Conservation (phyloP, 176 grass and related monocot species). For the Carex parvula region DNA sequence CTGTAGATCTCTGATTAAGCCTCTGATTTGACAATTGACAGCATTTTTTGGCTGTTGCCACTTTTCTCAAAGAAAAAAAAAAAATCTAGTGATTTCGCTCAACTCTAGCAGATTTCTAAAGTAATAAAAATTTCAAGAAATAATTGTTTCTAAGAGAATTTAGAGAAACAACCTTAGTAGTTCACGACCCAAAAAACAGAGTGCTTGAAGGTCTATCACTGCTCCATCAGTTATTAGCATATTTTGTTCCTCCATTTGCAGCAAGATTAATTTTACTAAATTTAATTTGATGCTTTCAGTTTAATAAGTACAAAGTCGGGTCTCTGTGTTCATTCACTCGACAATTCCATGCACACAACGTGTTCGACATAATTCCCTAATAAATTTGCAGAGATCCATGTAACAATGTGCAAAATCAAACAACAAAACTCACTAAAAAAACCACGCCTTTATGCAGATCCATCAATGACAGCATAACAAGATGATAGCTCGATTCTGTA, state of each 20-base stretch:
- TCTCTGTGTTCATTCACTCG: not conserved
- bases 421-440: not conserved
- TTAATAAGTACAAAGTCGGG: not conserved
- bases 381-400: not conserved
- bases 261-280: not conserved
- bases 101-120: too few species aligned
- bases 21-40: too few species aligned
- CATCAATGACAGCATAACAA: conserved; percentile 14
- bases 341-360: not conserved
- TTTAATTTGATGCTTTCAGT: not conserved
- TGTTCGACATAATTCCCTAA: not conserved
- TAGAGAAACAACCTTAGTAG: too few species aligned
- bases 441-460: not conserved
- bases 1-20: too few species aligned
- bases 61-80: too few species aligned
- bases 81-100: too few species aligned
- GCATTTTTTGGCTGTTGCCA: too few species aligned
- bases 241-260: not conserved
- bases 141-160: too few species aligned
- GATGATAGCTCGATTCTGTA: not conserved
- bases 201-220: not conserved
- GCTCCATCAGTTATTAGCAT: not conserved
- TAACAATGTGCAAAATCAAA: not conserved
- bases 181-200: not conserved
- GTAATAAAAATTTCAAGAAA: too few species aligned